phyloP scores from a whole-genome alignment of 2,329 filamentous ascomycete genomes.

The Fusarium sp. region DNA sequence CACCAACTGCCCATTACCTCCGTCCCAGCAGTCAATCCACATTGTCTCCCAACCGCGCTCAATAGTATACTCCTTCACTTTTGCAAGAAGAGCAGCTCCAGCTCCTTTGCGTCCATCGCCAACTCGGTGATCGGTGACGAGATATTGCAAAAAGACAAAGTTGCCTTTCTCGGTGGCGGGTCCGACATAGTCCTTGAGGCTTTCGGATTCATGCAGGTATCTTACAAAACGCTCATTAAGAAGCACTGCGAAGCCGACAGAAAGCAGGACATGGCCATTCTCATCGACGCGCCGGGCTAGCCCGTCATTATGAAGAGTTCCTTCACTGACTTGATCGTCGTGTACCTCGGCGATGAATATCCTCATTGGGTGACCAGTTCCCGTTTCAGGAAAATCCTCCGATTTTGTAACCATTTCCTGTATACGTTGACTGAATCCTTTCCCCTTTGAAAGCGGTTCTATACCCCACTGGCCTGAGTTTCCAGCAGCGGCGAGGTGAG shows the following conservation, averaged over 20 bases:
- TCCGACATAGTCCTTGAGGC: conserved; percentile 20
- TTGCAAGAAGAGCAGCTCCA: conserved; percentile 27
- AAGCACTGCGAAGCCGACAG: conserved; percentile 28
- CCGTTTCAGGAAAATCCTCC: conserved; percentile 39
- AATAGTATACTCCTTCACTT: conserved; percentile 32
- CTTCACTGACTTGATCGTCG: conserved; percentile 18
- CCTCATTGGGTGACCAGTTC: conserved; percentile 40
- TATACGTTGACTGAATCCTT: conserved; percentile 39
- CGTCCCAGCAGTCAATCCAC: conserved; percentile 47
- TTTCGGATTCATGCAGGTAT: conserved; percentile 25
- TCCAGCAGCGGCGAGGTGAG: conserved; percentile 44
- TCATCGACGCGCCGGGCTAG: conserved; percentile 34
- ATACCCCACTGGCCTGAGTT: conserved; percentile 47
- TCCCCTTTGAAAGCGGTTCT: conserved; percentile 40
- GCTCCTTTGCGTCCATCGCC: conserved; percentile 27
- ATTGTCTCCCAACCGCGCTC: conserved; percentile 31
- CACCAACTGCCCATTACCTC: conserved; percentile 40
- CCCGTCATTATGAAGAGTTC: conserved; percentile 5
- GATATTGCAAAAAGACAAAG: conserved; percentile 31
- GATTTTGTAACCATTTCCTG: conserved; percentile 39
- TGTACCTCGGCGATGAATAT: conserved; percentile 46
- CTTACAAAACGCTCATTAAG: conserved; percentile 12
- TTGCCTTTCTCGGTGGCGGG: conserved; percentile 25
- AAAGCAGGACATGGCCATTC: conserved; percentile 23
- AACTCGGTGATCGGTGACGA: conserved; percentile 29